Evolutionary conservation across 2,329 filamentous ascomycete genomes (phyloP).

Genomic region (Fusarium chlamydosporum): DNA sequence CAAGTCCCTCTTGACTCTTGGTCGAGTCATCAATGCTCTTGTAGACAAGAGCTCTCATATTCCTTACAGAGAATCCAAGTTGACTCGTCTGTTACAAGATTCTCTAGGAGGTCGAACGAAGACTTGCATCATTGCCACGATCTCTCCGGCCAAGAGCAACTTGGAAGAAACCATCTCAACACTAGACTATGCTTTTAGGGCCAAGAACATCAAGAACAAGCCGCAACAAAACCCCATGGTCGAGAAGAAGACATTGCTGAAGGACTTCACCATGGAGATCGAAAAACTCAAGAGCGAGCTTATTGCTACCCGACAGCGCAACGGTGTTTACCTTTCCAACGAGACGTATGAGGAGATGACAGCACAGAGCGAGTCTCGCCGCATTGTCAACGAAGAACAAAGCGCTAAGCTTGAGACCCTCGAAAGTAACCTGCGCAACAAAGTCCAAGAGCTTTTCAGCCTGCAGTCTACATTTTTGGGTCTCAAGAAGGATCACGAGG

Average conservation of each 20-base stretch:
- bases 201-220: slow-evolving; percentile 98
- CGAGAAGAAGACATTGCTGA: slow-evolving; percentile 91
- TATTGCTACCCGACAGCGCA: slow-evolving; percentile 91
- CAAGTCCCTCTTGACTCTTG: slow-evolving; percentile 94
- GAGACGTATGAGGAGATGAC: slow-evolving; percentile 93
- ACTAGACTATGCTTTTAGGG: slow-evolving; percentile 95
- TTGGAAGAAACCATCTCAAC: slow-evolving; percentile 98
- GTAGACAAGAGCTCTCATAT: slow-evolving; percentile 93
- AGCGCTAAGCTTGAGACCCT: slow-evolving; percentile 91
- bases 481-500: slow-evolving; percentile 90
- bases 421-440: slow-evolving; percentile 90
- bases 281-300: slow-evolving; percentile 95
- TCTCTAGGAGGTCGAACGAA: slow-evolving; percentile 96
- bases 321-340: slow-evolving; percentile 93
- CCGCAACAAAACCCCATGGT: slow-evolving; percentile 94
- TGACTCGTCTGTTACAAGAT: slow-evolving; percentile 94
- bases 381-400: slow-evolving; percentile 93
- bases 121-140: slow-evolving; percentile 97
- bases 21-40: slow-evolving; percentile 96
- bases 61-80: slow-evolving; percentile 92
- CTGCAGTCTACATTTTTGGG: slow-evolving; percentile 89
- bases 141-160: slow-evolving; percentile 95
- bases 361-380: slow-evolving; percentile 89
- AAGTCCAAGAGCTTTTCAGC: slow-evolving; percentile 90
- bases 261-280: slow-evolving; percentile 92